Percentiles rank a stretch among this genome's conserved stretches.
Conservation (phyloP, 192 early-diverging fungal genomes). For the Backusella parvicylindrica region DNA sequence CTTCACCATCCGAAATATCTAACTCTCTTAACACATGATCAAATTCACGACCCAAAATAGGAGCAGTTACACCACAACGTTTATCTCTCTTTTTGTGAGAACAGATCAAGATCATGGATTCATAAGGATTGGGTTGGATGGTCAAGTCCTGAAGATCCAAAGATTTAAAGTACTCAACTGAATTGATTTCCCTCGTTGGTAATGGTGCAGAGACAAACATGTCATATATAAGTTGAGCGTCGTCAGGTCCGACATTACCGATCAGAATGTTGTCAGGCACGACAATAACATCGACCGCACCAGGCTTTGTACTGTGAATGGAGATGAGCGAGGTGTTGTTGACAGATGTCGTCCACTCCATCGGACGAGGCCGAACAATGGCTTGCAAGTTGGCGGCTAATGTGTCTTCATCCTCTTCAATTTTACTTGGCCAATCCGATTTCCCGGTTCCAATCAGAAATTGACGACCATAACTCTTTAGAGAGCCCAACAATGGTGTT, state of each 20-base stretch:
- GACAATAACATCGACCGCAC: slow-evolving; percentile 38
- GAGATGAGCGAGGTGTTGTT: slow-evolving; percentile 41
- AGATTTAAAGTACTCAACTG: background rate
- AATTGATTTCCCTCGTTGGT: background rate
- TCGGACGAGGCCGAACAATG: background rate
- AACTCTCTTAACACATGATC: slow-evolving; percentile 37
- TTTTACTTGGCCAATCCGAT: slow-evolving; percentile 43
- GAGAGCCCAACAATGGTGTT: slow-evolving; percentile 39
- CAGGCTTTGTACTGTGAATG: slow-evolving; percentile 24
- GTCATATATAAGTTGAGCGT: slow-evolving; percentile 43
- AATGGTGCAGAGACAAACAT: slow-evolving; percentile 31
- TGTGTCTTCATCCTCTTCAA: slow-evolving; percentile 45
- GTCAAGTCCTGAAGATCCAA: background rate
- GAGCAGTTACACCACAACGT: slow-evolving; percentile 49
- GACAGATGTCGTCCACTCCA: slow-evolving; percentile 32
- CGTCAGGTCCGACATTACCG: slow-evolving; percentile 39
- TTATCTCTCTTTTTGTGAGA: slow-evolving; percentile 54
- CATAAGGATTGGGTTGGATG: slow-evolving; percentile 33
- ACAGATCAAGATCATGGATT: slow-evolving; percentile 48
- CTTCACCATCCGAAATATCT: slow-evolving; percentile 43
- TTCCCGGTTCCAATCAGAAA: slow-evolving; percentile 53
- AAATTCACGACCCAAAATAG: slow-evolving; percentile 49
- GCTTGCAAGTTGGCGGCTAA: slow-evolving; percentile 36
- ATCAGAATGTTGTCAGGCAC: slow-evolving; percentile 57
- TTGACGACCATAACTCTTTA: slow-evolving; percentile 51